Evolutionary conservation across 2,329 filamentous ascomycete species (phyloP).

Genomic region (Colletotrichum viniferum): DNA sequence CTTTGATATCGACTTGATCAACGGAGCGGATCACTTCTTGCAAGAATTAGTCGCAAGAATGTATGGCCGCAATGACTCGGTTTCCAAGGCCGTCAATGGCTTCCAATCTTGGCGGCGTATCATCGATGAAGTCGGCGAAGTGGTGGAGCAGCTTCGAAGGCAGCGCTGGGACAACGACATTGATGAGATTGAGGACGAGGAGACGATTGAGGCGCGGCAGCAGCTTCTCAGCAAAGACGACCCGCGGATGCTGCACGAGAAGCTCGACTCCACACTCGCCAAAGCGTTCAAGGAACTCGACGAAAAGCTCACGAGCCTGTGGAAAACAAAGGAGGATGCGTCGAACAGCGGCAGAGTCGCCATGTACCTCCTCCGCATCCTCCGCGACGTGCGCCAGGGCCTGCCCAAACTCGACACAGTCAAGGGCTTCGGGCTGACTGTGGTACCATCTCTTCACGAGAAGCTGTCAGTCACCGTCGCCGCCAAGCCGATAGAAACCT

Average conservation of each 20-base stretch:
- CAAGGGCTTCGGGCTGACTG: slow-evolving; percentile 60
- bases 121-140: slow-evolving; percentile 68
- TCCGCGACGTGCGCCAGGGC: slow-evolving; percentile 74
- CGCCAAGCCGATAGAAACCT: slow-evolving; percentile 50
- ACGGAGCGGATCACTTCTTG: slow-evolving; percentile 72
- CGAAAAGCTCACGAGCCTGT: slow-evolving; percentile 55
- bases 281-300: slow-evolving; percentile 65
- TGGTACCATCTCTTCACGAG: slow-evolving; percentile 69
- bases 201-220: slow-evolving; percentile 70
- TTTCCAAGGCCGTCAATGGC: slow-evolving; percentile 63
- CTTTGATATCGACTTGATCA: slow-evolving; percentile 67
- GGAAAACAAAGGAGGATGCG: slow-evolving; percentile 49
- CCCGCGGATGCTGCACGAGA: slow-evolving; percentile 64
- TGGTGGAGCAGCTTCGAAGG: slow-evolving; percentile 68
- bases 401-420: slow-evolving; percentile 59
- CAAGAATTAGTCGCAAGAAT: slow-evolving; percentile 70
- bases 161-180: slow-evolving; percentile 79
- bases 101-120: slow-evolving; percentile 78
- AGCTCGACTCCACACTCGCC: slow-evolving; percentile 59
- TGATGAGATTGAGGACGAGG: slow-evolving; percentile 76
- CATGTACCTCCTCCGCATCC: slow-evolving; percentile 73
- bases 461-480: slow-evolving; percentile 61
- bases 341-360: slow-evolving; percentile 57
- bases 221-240: slow-evolving; percentile 75
- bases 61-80: slow-evolving; percentile 72